Conservation (phyloP, 2,329 filamentous ascomycete species). For the Monosporascus sp. region DNA sequence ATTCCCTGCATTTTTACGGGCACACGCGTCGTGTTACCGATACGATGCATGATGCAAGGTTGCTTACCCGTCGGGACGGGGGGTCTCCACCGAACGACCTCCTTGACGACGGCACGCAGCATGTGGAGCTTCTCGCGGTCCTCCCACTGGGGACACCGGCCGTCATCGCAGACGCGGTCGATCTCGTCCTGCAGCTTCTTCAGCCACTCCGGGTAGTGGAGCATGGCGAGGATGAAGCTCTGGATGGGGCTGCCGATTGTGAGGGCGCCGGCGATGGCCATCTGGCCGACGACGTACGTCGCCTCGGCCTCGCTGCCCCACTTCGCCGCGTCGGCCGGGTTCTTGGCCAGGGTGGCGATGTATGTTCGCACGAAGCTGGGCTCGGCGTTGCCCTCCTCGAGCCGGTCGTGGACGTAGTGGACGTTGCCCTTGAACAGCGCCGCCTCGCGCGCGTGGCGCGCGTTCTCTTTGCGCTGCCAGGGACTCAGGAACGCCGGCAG, state of each 20-base stretch:
- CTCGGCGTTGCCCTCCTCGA: conserved; percentile 25
- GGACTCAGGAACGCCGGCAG: conserved; percentile 35
- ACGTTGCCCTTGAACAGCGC: conserved; percentile 32
- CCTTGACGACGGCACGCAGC: conserved; percentile 44
- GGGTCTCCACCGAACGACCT: conserved; percentile 48
- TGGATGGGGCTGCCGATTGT: conserved; percentile 40
- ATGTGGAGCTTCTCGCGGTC: conserved; percentile 40
- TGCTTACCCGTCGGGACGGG: conserved; percentile 45
- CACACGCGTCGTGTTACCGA: no score
- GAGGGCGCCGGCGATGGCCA: conserved; percentile 41
- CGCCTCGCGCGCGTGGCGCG: conserved; percentile 34
- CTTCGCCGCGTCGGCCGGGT: conserved; percentile 15
- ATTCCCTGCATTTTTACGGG: no score
- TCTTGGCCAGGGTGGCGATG: conserved; percentile 23
- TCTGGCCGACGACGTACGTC: conserved; percentile 39
- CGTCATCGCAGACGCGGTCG: conserved; percentile 35
- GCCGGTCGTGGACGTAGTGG: conserved; percentile 27
- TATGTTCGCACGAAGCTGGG: conserved; percentile 39
- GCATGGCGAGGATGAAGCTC: conserved; percentile 35
- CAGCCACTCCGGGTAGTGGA: conserved; percentile 34
- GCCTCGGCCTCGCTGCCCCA: conserved; percentile 32
- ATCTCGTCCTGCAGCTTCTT: conserved; percentile 41
- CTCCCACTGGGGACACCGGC: conserved; percentile 39
- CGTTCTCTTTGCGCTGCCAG: conserved; percentile 39
- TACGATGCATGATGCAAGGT: not conserved